Evolutionary conservation across 805 yeast genomes (phyloP).

Genomic region (Sugiyamaella boreocaroliniensis): DNA sequence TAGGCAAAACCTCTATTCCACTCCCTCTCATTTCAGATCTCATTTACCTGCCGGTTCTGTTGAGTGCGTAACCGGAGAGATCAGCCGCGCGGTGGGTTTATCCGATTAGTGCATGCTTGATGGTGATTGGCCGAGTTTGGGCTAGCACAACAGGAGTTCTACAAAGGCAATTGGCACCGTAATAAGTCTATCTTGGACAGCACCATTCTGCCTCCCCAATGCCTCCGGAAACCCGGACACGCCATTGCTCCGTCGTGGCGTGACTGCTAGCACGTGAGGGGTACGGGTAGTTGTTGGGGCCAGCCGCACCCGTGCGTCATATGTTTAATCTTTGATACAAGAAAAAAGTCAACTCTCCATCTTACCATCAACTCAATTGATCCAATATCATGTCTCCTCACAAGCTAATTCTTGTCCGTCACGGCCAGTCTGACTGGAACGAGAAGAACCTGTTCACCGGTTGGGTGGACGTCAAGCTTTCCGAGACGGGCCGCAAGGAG

Average conservation of each 20-base stretch:
- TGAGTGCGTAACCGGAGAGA: background rate
- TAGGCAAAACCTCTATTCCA: too few species aligned
- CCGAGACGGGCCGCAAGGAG: slow-evolving; percentile 79
- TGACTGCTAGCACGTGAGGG: background rate
- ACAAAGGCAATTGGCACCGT: too few species aligned
- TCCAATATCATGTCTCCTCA: slow-evolving; percentile 4
- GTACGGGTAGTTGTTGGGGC: background rate
- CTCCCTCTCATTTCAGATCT: too few species aligned
- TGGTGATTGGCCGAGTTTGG: background rate
- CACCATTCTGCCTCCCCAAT: too few species aligned
- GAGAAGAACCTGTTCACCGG: slow-evolving; percentile 97
- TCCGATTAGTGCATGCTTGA: background rate
- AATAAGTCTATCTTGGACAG: too few species aligned
- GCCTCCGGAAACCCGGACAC: too few species aligned
- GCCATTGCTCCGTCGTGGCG: background rate
- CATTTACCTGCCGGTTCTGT: too few species aligned
- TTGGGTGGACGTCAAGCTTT: slow-evolving; percentile 92
- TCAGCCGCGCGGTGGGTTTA: background rate
- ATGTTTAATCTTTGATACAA: too few species aligned
- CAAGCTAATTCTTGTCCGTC: slow-evolving; percentile 88
- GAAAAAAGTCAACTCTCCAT: too few species aligned
- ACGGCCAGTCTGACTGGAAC: slow-evolving; percentile 99
- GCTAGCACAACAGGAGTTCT: too few species aligned
- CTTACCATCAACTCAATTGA: background rate
- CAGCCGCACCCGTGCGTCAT: background rate